Evolutionary conservation across 192 early-diverging fungal species (phyloP), one percentile per base, ranked within the genome.

Genomic region (Coemansia sp.): DNA sequence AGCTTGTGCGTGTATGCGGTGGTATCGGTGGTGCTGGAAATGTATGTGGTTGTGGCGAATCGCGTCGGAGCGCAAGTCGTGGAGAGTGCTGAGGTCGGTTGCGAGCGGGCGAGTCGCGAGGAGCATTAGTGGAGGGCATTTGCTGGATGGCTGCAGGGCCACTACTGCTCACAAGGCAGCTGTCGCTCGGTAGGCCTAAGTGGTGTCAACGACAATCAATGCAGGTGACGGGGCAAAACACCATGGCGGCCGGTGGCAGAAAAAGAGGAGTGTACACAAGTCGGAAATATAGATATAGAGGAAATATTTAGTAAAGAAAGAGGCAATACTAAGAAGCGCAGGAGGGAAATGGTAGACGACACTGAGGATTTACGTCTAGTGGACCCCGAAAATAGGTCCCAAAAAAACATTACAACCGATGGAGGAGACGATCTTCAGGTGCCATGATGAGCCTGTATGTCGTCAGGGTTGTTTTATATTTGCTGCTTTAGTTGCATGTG

Each of bases 191-290:
- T 29, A 64, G 19, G 50, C 53, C 65, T 67, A 67, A 39, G 50
- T 57, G 23, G 38, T 67, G 27, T 67, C 50, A 57, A 53, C 36
- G 39, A 39, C 64, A 57, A 36, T 19, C 32, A 27, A 32, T n/a
- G 38, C 36, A 55, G 50, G 45, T 42, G 63, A n/a, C 45, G 19
- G 65, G 29, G 51, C 65, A 50, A 67, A 57, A 53, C 65, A 34
- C 32, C 65, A 67, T 57, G 53, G 65, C 65, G 31, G 39, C 50
- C 39, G 15, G 55, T 6, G 55, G 55, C 55, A 58, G 31, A n/a
- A n/a, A 34, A 58, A 32, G 25, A 29, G 17, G 2, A 7, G 55
- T 15, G 17, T 32, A 34, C 9, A 17, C 17, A 31, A 58, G 6
- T 58, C 12, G 15, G 29, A 32, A 32, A 19, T 29, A 32, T 9